phyloP scores from a whole-genome alignment of 768 basidiomycete genomes.

The Trametes cinnabarina region DNA sequence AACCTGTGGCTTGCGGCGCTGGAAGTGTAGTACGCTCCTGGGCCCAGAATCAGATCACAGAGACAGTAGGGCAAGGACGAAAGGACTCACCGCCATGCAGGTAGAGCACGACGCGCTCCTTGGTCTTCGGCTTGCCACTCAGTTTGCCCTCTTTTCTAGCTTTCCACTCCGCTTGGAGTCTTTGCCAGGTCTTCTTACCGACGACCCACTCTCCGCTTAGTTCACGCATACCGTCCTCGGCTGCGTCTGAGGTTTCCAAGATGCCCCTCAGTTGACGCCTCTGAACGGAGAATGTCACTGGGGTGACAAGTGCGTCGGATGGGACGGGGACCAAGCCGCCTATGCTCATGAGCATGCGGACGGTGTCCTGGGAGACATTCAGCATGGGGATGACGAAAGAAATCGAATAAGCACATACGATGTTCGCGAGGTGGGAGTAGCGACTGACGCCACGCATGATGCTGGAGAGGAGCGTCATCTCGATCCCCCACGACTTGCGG shows the following conservation, averaged over 20 bases:
- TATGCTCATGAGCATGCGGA: constrained; percentile 70
- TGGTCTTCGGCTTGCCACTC: constrained; percentile 38
- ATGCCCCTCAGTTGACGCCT: constrained; percentile 75
- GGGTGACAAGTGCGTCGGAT: constrained; percentile 91
- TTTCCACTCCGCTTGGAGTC: constrained; percentile 80
- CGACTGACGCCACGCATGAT: constrained; percentile 82
- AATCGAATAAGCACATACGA: constrained; percentile 46
- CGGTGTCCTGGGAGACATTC: constrained; percentile 36
- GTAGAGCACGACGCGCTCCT: constrained; percentile 86
- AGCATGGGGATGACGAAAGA: neutral
- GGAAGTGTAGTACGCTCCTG: constrained; percentile 91
- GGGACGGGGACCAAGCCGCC: constrained; percentile 83
- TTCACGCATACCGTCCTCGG: constrained; percentile 76
- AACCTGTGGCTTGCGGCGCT: constrained; percentile 88
- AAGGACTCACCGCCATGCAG: constrained; percentile 80
- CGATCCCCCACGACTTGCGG: constrained; percentile 88
- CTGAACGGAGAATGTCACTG: constrained; percentile 85
- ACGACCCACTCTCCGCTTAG: constrained; percentile 96
- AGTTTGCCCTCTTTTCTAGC: constrained; percentile 26
- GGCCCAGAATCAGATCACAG: neutral
- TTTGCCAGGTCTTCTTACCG: constrained; percentile 87
- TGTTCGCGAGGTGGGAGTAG: constrained; percentile 81
- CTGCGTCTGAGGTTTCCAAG: constrained; percentile 66
- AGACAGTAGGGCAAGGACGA: neutral
- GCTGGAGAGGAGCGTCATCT: constrained; percentile 86